A percentile compares a stretch with the other conserved stretches of the same genome.
Evolutionary conservation across 179 eudicot species (phyloP).

Genomic region (Monotropa hypopitys): DNA sequence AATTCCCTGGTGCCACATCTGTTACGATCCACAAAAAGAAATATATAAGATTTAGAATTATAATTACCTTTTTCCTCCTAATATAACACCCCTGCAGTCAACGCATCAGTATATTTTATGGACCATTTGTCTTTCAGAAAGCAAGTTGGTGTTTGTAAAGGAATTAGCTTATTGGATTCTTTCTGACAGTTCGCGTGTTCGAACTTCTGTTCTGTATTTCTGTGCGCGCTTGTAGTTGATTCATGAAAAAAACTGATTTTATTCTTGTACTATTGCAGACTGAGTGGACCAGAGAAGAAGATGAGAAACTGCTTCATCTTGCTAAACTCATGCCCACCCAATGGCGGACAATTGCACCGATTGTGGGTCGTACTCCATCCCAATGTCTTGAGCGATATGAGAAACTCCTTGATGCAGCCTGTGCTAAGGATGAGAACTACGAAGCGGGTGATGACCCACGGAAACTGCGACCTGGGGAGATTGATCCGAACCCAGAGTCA

Average conservation of each 20-base stretch:
- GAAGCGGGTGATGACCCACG: constrained; percentile 95
- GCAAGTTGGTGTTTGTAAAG: background rate
- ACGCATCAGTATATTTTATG: background rate
- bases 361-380: constrained; percentile 98
- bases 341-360: constrained; percentile 98
- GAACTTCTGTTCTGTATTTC: background rate
- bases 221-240: background rate
- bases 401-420: constrained; percentile 95
- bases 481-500: constrained; percentile 96
- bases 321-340: constrained; percentile 99
- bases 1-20: background rate
- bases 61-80: background rate
- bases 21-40: background rate
- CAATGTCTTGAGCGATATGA: constrained; percentile 97
- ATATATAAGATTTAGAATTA: background rate
- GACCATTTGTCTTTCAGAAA: background rate
- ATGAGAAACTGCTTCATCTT: constrained; percentile 88
- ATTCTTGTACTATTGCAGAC: constrained; percentile 31
- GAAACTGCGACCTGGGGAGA: constrained; percentile 93
- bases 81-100: background rate
- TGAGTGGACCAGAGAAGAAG: constrained; percentile 98
- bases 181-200: background rate
- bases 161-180: background rate
- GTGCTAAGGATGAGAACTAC: constrained; percentile 86
- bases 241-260: background rate